A percentile compares a stretch with the other conserved stretches of the same genome.
Conservation (phyloP, 1,284 basidiomycete species). For the Butyriboletus regius region DNA sequence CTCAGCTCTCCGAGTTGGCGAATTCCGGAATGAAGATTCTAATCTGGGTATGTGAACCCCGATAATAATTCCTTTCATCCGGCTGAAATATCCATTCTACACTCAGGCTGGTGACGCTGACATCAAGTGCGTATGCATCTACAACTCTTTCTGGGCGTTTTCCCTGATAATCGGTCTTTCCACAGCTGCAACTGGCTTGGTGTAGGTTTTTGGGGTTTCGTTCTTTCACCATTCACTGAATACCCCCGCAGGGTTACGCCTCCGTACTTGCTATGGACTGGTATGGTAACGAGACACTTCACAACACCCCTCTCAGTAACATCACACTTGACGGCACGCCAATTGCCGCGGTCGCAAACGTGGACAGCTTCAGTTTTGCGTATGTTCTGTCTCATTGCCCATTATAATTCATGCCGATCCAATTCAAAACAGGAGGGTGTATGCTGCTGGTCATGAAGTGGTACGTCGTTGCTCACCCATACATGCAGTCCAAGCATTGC, state of each 20-base stretch:
- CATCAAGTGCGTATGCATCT: slow-evolving; percentile 42
- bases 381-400: slow-evolving; percentile 27
- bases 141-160: neutral
- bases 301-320: slow-evolving; percentile 47
- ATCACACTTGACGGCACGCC: slow-evolving; percentile 48
- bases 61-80: neutral
- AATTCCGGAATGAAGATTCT: slow-evolving; percentile 51
- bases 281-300: slow-evolving; percentile 48
- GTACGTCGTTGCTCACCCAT: slow-evolving; percentile 33
- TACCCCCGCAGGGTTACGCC: slow-evolving; percentile 33
- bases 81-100: neutral
- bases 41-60: slow-evolving; percentile 45
- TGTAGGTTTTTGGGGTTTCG: slow-evolving; percentile 14
- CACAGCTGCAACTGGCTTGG: slow-evolving; percentile 60
- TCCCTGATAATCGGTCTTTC: neutral
- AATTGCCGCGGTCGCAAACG: slow-evolving; percentile 54
- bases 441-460: slow-evolving; percentile 52
- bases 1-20: slow-evolving; percentile 46
- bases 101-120: slow-evolving; percentile 57
- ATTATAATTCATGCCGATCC: neutral
- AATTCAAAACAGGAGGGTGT: slow-evolving; percentile 40
- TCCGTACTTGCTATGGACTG: slow-evolving; percentile 56
- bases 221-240: neutral
- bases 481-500: neutral
- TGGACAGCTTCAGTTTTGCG: slow-evolving; percentile 61